These are phyloP conservation scores for Naganishia antarctica DNA, from an alignment of 768 basidiomycete genomes.

Conservation along the genomic window DNA sequence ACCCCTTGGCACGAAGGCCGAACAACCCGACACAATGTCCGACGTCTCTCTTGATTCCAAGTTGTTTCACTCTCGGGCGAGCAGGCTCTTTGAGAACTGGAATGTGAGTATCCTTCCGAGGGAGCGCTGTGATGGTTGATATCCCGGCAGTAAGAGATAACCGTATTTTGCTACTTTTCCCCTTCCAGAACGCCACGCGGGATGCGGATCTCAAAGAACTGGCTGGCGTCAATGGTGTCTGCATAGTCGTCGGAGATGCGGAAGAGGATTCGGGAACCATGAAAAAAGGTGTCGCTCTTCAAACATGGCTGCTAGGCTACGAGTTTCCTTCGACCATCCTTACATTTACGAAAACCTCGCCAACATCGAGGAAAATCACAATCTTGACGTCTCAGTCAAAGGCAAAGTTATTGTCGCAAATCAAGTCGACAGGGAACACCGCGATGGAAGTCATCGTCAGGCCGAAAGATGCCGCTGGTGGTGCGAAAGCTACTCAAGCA, in stretches of 20 bases:
- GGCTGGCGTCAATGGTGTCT: slow-evolving; percentile 41
- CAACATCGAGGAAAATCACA: slow-evolving; percentile 58
- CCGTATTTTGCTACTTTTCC: background rate
- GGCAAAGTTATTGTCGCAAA: slow-evolving; percentile 80
- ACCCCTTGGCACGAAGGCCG: too few relatives aligned
- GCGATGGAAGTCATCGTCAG: slow-evolving; percentile 75
- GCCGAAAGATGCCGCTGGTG: slow-evolving; percentile 62
- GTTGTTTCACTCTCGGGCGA: slow-evolving; percentile 42
- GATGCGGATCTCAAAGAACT: slow-evolving; percentile 40
- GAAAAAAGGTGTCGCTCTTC: slow-evolving; percentile 67
- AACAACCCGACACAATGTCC: slow-evolving; percentile 34
- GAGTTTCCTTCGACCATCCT: slow-evolving; percentile 94
- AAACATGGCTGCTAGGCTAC: slow-evolving; percentile 97
- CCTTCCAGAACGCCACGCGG: slow-evolving; percentile 27
- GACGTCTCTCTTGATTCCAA: slow-evolving; percentile 45
- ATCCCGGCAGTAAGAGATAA: too few relatives aligned
- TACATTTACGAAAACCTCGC: slow-evolving; percentile 58
- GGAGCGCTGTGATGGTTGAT: too few relatives aligned
- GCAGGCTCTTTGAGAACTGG: slow-evolving; percentile 43
- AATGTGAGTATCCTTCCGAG: slow-evolving; percentile 34
- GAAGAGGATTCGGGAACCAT: slow-evolving; percentile 82
- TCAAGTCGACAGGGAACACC: slow-evolving; percentile 56
- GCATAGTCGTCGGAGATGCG: slow-evolving; percentile 50
- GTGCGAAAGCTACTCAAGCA: slow-evolving; percentile 15
- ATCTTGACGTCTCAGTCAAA: slow-evolving; percentile 85